These are phyloP conservation scores for Sordariomycetes sp. DNA, from an alignment of 2,329 filamentous ascomycete genomes.

Conservation along the genomic window DNA sequence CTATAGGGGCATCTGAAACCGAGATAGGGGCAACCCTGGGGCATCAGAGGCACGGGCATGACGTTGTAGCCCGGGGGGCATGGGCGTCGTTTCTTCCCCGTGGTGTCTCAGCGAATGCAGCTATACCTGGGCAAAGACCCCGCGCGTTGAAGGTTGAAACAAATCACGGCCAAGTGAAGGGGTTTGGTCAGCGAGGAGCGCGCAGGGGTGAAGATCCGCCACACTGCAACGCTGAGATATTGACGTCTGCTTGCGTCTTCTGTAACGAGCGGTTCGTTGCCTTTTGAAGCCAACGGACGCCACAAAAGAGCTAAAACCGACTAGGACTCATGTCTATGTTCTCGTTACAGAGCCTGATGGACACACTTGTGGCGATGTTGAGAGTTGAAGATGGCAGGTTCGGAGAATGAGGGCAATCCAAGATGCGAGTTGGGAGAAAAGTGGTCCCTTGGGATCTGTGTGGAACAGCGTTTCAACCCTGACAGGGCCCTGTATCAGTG, in stretches of 20 bases:
- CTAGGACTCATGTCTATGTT: background rate
- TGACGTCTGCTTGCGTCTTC: background rate
- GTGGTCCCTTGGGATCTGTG: background rate
- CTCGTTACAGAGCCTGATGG: background rate
- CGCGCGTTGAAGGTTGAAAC: background rate
- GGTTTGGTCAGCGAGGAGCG: background rate
- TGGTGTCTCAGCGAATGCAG: background rate
- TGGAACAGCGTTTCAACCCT: background rate
- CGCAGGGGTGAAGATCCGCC: background rate
- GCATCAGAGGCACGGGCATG: background rate
- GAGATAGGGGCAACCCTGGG: background rate
- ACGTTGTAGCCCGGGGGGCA: background rate
- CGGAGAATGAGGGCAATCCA: background rate
- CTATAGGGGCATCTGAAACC: background rate
- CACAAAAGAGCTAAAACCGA: background rate
- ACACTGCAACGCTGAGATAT: background rate
- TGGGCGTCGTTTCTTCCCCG: background rate
- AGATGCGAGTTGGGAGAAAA: background rate
- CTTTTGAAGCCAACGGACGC: background rate
- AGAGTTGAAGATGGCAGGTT: background rate
- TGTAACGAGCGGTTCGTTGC: background rate
- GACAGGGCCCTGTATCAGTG: background rate
- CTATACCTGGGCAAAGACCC: background rate
- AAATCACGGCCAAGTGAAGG: background rate
- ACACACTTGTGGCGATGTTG: background rate